Base-by-base conservation (phyloP, 306 rosid genomes). In the Nissolia schottii region DNA sequence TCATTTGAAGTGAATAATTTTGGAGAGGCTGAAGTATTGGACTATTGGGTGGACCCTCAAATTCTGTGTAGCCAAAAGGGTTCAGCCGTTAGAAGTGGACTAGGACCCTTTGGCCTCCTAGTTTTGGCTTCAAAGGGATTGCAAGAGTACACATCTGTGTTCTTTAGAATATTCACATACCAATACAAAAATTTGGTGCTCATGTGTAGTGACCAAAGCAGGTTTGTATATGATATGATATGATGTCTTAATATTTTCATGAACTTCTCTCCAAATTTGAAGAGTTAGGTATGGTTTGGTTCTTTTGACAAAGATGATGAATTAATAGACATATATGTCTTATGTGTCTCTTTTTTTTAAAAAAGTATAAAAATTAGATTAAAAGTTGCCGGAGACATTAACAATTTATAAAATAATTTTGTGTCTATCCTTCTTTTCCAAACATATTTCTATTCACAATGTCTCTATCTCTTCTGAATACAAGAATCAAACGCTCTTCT, bases 131-230 rank as follows among this genome's bases (percentile, higher is more conserved):
- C 98, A 12, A 72, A 85, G 68, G 96, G 83, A 13, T 70, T 90
- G 80, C 50, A 84, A 75, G 98, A 90, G 73, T 70, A 82, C 67
- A 92, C 98, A 1, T 86, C 96, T 15, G 77, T 92, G 3, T 92
- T 84, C 80, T 92, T 84, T 18, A 86, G 87, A 79, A 80, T 92
- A 54, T 88, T 84, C 85, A 84, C 16, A 76, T 16, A 22, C 25
- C 74, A 75, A 8, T 4, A 74, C 41, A 88, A 93, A 60, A 24
- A 80, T 58, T 81, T 87, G 77, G 93, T 88, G 32, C 85, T 93
- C 5, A 13, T 85, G 22, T 88, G 98, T 71, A 90, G 95, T 67
- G 92, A 92, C 45, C 95, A 92, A 79, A 92, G 88, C 91, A 90
- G 91, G 96, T 90, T 32, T 67, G 64, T 62, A 38, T 6, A 14